Percentiles rank a stretch among this genome's conserved stretches.
Conservation (phyloP, 1,139 yeast genomes). For the Yamadazyma buinensis region DNA sequence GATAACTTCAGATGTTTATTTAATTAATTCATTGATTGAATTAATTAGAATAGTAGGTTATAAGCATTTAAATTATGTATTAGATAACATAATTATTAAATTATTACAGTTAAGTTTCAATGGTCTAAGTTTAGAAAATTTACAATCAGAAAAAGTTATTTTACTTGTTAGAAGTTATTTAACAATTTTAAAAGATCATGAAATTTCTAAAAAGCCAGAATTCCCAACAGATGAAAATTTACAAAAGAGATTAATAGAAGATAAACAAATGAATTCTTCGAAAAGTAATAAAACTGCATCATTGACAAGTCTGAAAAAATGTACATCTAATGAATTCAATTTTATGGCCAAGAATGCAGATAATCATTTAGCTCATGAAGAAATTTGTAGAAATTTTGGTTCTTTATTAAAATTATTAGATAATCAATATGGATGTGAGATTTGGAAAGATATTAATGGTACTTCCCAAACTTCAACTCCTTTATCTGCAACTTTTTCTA, state of each 20-base stretch:
- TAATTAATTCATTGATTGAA: slow-evolving; percentile 67
- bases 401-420: slow-evolving; percentile 59
- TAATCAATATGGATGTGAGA: slow-evolving; percentile 50
- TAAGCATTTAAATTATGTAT: slow-evolving; percentile 71
- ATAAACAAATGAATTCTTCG: slow-evolving; percentile 1
- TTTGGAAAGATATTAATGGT: slow-evolving; percentile 20
- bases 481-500: slow-evolving; percentile 14
- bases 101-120: slow-evolving; percentile 53
- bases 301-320: not conserved
- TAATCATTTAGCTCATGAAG: slow-evolving; percentile 64
- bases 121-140: slow-evolving; percentile 54
- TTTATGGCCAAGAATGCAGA: slow-evolving; percentile 42
- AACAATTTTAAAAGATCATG: slow-evolving; percentile 60
- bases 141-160: slow-evolving; percentile 67
- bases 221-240: slow-evolving; percentile 70
- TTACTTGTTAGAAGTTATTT: slow-evolving; percentile 71
- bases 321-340: slow-evolving; percentile 20
- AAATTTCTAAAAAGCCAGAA: slow-evolving; percentile 56
- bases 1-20: slow-evolving; percentile 57
- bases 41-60: slow-evolving; percentile 73
- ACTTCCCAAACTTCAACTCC: slow-evolving; percentile 11
- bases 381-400: slow-evolving; percentile 63
- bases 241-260: slow-evolving; percentile 13
- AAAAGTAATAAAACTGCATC: not conserved
- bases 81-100: slow-evolving; percentile 73